Base-by-base conservation (phyloP, 805 yeast species). In the Lachancea quebecensis region DNA sequence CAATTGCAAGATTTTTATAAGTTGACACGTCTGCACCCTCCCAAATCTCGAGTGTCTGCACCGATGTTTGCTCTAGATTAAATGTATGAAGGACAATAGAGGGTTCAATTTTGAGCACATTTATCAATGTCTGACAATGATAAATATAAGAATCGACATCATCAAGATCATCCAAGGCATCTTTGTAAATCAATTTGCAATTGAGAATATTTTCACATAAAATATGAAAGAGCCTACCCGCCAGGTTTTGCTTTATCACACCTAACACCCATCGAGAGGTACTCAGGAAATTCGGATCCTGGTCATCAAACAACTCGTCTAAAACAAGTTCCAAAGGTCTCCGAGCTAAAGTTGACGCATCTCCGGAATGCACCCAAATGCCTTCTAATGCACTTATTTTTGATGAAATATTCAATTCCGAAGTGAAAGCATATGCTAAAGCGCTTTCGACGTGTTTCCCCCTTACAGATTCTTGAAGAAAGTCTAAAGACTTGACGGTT, bases 351-450 rank as follows among this genome's bases (percentile, higher is more conserved):
- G 37, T 38, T 10, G 52, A 45, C 21, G 49, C 52, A 50, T 53
- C 65, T 37, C 72, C 74, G 0, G 91, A 74, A 54, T 85, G 91
- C 2, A 72, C 71, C 97, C 97, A 91, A 4, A 90, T 59, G 8
- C 78, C 72, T 41, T 78, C 72, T 50, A 87, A 75, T 0, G 85
- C 82, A 14, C 68, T 60, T 1, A 82, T 62, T 48, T 79, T 69
- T 14, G 70, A 64, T 5, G 64, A 58, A 16, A 72, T 64, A 31
- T 57, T 58, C 6, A 64, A 49, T 6, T 69, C 60, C 3, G 71
- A 58, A 11, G 81, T 56, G 28, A 86, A 71, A 39, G 79, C 70
- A 1, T 75, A 68, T 0, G 86, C 68, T 2, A 90, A 50, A 0
- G 87, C 84, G 1, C 95, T 91, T 54, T 89, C 95, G 21, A 89